These are phyloP conservation scores for Ceratonia siliqua DNA, from an alignment of 306 rosid species.

Conservation along the genomic window DNA sequence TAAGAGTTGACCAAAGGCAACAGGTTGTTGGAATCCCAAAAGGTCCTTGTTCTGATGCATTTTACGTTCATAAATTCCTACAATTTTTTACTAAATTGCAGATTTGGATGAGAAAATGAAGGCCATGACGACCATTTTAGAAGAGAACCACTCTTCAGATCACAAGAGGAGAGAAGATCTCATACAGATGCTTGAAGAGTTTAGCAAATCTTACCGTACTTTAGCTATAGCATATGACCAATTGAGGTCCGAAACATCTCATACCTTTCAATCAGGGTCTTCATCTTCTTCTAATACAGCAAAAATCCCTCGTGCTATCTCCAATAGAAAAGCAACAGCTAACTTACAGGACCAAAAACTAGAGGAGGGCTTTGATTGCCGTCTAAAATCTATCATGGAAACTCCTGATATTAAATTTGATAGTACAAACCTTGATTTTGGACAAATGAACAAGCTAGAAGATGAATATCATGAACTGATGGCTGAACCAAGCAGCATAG, in stretches of 20 bases:
- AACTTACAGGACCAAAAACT: slow-evolving; percentile 25
- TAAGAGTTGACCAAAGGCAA: slow-evolving; percentile 5
- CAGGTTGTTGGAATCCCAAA: not conserved
- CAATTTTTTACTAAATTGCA: slow-evolving; percentile 13
- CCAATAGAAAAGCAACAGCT: slow-evolving; percentile 26
- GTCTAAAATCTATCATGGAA: slow-evolving; percentile 1
- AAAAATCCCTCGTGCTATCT: slow-evolving; percentile 20
- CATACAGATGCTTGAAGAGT: slow-evolving; percentile 40
- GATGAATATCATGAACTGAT: slow-evolving; percentile 28
- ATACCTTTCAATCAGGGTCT: slow-evolving; percentile 28
- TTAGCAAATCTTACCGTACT: slow-evolving; percentile 45
- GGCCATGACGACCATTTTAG: slow-evolving; percentile 36
- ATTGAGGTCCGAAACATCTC: slow-evolving; percentile 36
- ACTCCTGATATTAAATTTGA: slow-evolving; percentile 16
- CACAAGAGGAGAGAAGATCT: slow-evolving; percentile 38
- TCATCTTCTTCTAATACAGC: slow-evolving; percentile 29
- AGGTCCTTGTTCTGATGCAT: slow-evolving; percentile 17
- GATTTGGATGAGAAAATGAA: slow-evolving; percentile 49
- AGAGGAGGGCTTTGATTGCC: not conserved
- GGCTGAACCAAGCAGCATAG: slow-evolving; percentile 22
- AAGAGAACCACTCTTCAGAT: slow-evolving; percentile 30
- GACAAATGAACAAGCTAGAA: slow-evolving; percentile 26
- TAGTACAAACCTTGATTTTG: slow-evolving; percentile 11
- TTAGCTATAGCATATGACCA: slow-evolving; percentile 41
- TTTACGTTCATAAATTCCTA: slow-evolving; percentile 29